A percentile compares a stretch with the other conserved stretches of the same genome.
phyloP scores from a whole-genome alignment of 305 asterid species.

The Plantago coronopus region DNA sequence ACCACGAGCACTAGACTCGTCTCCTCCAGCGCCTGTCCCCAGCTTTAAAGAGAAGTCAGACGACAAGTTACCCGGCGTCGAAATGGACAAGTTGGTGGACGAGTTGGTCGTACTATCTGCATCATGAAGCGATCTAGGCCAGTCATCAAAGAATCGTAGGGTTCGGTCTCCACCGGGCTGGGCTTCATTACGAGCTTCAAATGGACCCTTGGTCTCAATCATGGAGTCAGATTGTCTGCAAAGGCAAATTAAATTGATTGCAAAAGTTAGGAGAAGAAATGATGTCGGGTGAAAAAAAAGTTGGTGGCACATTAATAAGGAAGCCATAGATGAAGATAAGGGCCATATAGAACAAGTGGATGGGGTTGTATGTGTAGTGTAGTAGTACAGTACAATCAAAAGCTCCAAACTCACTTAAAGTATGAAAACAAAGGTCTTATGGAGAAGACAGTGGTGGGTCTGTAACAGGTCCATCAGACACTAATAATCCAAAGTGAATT shows the following conservation, averaged over 20 bases:
- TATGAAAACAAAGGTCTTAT: slow-evolving; percentile 32
- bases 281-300: not conserved
- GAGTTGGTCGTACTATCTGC: slow-evolving; percentile 40
- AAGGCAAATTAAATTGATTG: slow-evolving; percentile 12
- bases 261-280: slow-evolving; percentile 17
- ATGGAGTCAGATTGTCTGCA: slow-evolving; percentile 47
- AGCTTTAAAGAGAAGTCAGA: slow-evolving; percentile 79
- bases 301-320: slow-evolving; percentile 6
- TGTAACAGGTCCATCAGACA: slow-evolving; percentile 23
- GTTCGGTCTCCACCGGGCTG: slow-evolving; percentile 33
- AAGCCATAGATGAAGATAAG: not conserved
- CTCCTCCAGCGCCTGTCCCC: slow-evolving; percentile 48
- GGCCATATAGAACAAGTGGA: slow-evolving; percentile 18
- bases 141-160: slow-evolving; percentile 73
- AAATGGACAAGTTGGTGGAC: slow-evolving; percentile 64
- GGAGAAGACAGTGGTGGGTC: slow-evolving; percentile 42
- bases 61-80: slow-evolving; percentile 49
- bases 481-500: slow-evolving; percentile 31
- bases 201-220: slow-evolving; percentile 31
- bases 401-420: slow-evolving; percentile 22
- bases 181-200: slow-evolving; percentile 32
- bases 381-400: slow-evolving; percentile 27
- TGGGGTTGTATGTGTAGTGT: slow-evolving; percentile 27
- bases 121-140: slow-evolving; percentile 64
- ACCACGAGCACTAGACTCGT: slow-evolving; percentile 21